Base-by-base conservation (phyloP, 352 stramenopile species). In the Phytophthora uliginosa region DNA sequence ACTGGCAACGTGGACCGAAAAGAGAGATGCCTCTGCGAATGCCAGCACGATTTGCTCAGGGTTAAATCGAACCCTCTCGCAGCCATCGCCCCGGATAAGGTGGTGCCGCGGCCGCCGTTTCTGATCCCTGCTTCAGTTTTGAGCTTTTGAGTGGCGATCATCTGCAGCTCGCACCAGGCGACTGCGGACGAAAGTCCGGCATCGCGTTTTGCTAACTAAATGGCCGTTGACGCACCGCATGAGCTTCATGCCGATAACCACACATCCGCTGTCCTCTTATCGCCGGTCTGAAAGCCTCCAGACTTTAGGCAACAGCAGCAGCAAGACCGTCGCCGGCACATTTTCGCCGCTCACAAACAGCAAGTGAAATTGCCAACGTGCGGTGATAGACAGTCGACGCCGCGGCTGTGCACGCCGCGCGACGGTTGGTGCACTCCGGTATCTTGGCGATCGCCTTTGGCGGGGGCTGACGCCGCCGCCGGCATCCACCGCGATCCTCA, bases 381-480 rank as follows among this genome's bases (percentile, higher is more conserved):
- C 17, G 64, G 36, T 31, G 45, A 69, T 47, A 59, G 24, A 64
- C 20, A 15, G 34, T 12, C 7, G 26, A 34, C 20, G 40, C 33
- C 68, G 24, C 38, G 36, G 18, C 42, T 67, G 28, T 71, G 66
- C 52, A 63, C 24, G 47, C 15, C 24, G 48, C 54, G 33, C 57
- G 62, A 76, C 69, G 63, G 67, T 74, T 74, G 61, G 52, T 38
- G 58, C 36, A 7, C 38, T 59, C 6, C 52, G 22, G 61, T 74
- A 74, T 74, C 69, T 76, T 76, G 20, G 42, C 63, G 61, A 78
- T 73, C 70, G 58, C 12, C 48, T 77, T 73, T 73, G 18, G 42
- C 48, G 45, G 59, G 70, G 70, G 34, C 42, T 28, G 40, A 62
- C 54, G 40, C 59, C 60, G 66, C 74, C 66, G 36, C 36, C 18